Evolutionary conservation across 176 grass and related monocot genomes (phyloP), one percentile per base, ranked within the genome.

Genomic region (Phragmites australis): DNA sequence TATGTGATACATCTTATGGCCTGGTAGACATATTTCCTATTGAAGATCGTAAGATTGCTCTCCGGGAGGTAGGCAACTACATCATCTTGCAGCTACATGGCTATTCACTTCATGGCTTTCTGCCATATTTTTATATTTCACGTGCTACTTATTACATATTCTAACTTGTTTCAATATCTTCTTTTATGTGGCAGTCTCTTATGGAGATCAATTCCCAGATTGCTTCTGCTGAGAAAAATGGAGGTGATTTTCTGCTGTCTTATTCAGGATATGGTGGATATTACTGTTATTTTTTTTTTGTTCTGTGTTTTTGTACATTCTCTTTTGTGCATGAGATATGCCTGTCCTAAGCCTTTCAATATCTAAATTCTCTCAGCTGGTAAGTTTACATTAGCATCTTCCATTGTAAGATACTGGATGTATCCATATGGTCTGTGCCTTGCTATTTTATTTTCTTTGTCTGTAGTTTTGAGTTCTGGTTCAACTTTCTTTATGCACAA

Each of bases 1-100:
- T 99, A 65, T 99, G 92, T 70, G 96, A 99, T 58, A 95, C 93
- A 85, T 99, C 96, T 19, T 99, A 95, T 88, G 92, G 92, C 15
- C 79, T 99, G 44, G 93, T 99, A 56, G 92, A 99, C 79, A 93
- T 99, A 77, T 99, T 95, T 77, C 96, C 93, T 55, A 76, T 95
- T 67, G 96, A 99, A 77, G 96, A 99, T 86, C 96, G 96, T 70
- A 95, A 99, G 86, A 89, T 90, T 86, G 93, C 96, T 55, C 89
- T 99, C 16, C 86, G 86, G 47, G 96, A 99, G 93, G 96, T 95
- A 83, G 60, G 70, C 1, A 46, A 41, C 55, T 61, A 6, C 63
- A 74, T 58, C 85, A 76, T 8, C 52, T 74, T 84, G 50, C 15
- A 79, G 6, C 30, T 46, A 73, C 31, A 66, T 81, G 40, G 50